Base-by-base conservation (phyloP, 495 filamentous ascomycete species). In the Margaritispora aquatica region DNA sequence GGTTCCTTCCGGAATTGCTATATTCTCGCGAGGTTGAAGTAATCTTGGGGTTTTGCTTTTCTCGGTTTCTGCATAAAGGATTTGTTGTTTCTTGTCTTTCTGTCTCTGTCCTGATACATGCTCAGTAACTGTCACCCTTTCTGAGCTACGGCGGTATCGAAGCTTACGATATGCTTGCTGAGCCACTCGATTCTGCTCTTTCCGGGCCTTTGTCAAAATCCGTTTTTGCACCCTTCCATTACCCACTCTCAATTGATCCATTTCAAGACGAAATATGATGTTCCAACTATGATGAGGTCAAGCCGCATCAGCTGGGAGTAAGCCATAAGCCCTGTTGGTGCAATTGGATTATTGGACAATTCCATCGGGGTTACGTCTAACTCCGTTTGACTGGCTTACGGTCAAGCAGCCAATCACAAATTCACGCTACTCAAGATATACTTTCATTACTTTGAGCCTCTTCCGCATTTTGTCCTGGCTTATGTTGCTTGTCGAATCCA, bases 141-240 rank as follows among this genome's bases (percentile, higher is more conserved):
- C 23, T 10, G 3, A 1, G 38, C n/a, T 29, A 19, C 17, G 0
- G 19, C 7, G 19, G n/a, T n/a, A n/a, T n/a, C n/a, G n/a, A n/a
- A 66, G 21, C 71, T 44, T 63, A 78, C 75, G 68, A 51, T 71
- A 78, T 7, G 67, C 64, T 56, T 66, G 66, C 58, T 78, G 75
- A n/a, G 73, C 71, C 19, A 69, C 54, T 23, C 68, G 60, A 34
- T 78, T 78, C 57, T 76, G 74, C 36, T 73, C 69, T 63, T 69
- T 71, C 8, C 74, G 68, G 27, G 75, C 74, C 13, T 63, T 61
- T 2, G 75, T 78, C 34, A 76, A 62, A n/a, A 71, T 58, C 17
- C 75, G 69, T 60, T 70, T 74, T 44, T 62, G 65, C 48, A 58
- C 53, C 36, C 7, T 3, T 9, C 7, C 15, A 29, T 7, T 26